These are phyloP conservation scores for Trifolium repens DNA, from an alignment of 306 rosid species.

Conservation along the genomic window DNA sequence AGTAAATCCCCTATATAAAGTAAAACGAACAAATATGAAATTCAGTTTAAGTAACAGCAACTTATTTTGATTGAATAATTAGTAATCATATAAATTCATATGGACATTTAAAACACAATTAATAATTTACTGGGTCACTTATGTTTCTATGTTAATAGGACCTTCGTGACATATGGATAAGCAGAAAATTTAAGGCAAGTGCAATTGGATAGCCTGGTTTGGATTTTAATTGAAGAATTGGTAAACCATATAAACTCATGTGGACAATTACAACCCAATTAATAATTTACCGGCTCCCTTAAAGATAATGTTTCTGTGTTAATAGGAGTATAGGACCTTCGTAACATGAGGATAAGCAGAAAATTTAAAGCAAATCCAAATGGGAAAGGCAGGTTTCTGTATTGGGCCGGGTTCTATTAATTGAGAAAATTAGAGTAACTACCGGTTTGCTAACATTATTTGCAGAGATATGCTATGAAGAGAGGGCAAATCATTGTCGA, in stretches of 20 bases:
- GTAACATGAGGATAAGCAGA: neutral
- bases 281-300: neutral
- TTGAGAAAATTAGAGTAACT: neutral
- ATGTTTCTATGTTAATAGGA: neutral
- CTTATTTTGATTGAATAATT: neutral
- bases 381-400: neutral
- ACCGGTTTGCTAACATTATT: neutral
- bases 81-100: slow-evolving; percentile 8
- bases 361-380: neutral
- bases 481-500: neutral
- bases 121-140: slow-evolving; percentile 16
- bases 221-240: slow-evolving; percentile 1
- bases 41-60: slow-evolving; percentile 15
- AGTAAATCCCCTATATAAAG: slow-evolving; percentile 26
- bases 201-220: neutral
- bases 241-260: slow-evolving; percentile 11
- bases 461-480: neutral
- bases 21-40: slow-evolving; percentile 11
- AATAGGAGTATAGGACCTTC: slow-evolving; percentile 2
- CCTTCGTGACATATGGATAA: neutral
- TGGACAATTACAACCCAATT: neutral
- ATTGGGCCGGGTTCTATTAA: neutral
- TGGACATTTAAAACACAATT: neutral
- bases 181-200: neutral
- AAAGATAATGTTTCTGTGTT: neutral